Conservation (phyloP, 176 grass and related monocot genomes). For the Oropetium thomaeum region DNA sequence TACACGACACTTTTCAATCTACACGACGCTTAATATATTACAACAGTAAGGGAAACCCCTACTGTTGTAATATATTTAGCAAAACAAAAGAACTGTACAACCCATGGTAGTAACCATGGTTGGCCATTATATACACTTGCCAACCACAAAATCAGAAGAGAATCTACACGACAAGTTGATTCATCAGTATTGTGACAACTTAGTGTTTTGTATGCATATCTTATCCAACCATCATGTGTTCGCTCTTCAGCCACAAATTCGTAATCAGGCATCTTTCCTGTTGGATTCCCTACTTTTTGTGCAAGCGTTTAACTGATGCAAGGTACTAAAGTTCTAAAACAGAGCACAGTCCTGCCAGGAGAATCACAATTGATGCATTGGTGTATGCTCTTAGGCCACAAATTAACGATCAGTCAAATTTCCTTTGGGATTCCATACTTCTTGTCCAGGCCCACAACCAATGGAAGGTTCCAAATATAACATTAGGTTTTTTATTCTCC, state of each 20-base stretch:
- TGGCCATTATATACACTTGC: too few species aligned
- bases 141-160: too few species aligned
- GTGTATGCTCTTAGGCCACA: neutral
- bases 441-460: neutral
- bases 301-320: neutral
- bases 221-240: constrained; percentile 9
- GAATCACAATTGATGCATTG: neutral
- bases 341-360: neutral
- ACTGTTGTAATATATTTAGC: too few species aligned
- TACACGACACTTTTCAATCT: too few species aligned
- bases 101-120: too few species aligned
- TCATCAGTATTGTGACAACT: too few species aligned
- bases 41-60: too few species aligned
- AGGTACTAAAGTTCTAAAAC: neutral
- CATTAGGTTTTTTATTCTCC: neutral
- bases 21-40: too few species aligned
- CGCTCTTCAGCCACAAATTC: neutral
- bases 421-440: neutral
- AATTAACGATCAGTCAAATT: neutral
- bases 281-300: neutral
- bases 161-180: too few species aligned
- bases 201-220: too few species aligned
- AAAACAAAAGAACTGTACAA: too few species aligned
- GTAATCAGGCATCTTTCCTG: neutral
- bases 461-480: neutral